A percentile compares a stretch with the other conserved stretches of the same genome.
Evolutionary conservation across 1,139 yeast species (phyloP).

Genomic region (Suhomyces maxii): DNA sequence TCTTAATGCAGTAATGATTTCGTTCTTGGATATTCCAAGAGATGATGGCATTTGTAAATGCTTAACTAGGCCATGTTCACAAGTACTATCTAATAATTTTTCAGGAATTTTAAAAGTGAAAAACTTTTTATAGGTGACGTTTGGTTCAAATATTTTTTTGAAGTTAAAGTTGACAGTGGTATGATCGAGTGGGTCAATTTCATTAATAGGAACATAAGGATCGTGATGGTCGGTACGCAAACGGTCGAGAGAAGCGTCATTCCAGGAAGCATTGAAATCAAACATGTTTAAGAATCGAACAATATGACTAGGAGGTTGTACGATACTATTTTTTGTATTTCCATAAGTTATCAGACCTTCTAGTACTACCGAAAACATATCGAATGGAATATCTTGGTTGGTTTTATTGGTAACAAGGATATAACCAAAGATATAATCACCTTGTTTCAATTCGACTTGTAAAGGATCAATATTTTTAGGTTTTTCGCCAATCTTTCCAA

Average conservation of each 20-base stretch:
- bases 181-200: constrained; percentile 34
- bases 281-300: constrained; percentile 38
- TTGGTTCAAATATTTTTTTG: constrained; percentile 32
- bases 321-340: constrained; percentile 17
- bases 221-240: constrained; percentile 28
- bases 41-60: constrained; percentile 42
- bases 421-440: constrained; percentile 42
- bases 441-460: constrained; percentile 36
- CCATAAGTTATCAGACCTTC: constrained; percentile 36
- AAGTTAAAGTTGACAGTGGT: constrained; percentile 28
- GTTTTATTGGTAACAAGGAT: constrained; percentile 37
- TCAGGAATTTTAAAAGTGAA: constrained; percentile 43
- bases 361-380: constrained; percentile 41
- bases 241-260: constrained; percentile 37
- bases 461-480: constrained; percentile 34
- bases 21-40: constrained; percentile 32
- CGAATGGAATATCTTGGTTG: constrained; percentile 33
- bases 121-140: constrained; percentile 39
- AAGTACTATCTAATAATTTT: constrained; percentile 36
- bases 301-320: constrained; percentile 19
- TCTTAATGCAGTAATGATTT: constrained; percentile 27
- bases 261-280: constrained; percentile 46
- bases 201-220: constrained; percentile 23
- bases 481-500: constrained; percentile 31
- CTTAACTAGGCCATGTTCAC: constrained; percentile 36